Evolutionary conservation across 2,329 filamentous ascomycete genomes (phyloP), one percentile per base, ranked within the genome.

Genomic region (Bipolaris zeicola): DNA sequence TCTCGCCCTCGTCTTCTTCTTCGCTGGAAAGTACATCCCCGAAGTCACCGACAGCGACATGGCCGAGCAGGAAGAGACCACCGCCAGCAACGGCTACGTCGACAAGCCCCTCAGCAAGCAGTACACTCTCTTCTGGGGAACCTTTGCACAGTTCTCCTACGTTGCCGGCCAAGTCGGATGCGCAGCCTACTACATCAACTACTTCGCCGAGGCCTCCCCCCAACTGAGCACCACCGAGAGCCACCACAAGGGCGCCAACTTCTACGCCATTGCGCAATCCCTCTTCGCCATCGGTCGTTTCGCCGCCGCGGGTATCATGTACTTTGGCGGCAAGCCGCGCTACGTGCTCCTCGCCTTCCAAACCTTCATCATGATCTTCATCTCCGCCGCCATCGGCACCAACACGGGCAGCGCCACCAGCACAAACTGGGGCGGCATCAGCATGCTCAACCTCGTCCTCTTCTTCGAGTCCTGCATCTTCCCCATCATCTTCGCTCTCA

Each of bases 21-120:
- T 90, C 38, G 84, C 85, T 7, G 81, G 22, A 26, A 43, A 43
- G 11, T 42, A 42, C 24, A 26, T 43, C 1, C 41, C 41, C 5
- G 89, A 92, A 72, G 87, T 92, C 65, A 91, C 88, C 10, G 86
- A 88, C 67, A 81, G 83, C 70, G 88, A 91, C 63, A 90, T 88
- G 85, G 64, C 66, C 36, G 67, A 70, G 39, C 67, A 70, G 50
- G 72, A 75, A 56, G 68, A 70, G 68, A 75, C 69, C 24, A 69
- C 61, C 20, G 60, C 52, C 8, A 47, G 85, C 54, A 81, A 82
- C 8, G 81, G 81, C 44, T 82, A 81, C 47, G 80, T 84, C 55
- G 82, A 87, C 62, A 83, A 85, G 70, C 87, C 89, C 0, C 83
- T 91, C 62, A 77, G 80, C 66, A 89, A 89, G 75, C 88, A 91